Base-by-base conservation (phyloP, 371 early-diverging fungal species). In the Mortierella sp. region DNA sequence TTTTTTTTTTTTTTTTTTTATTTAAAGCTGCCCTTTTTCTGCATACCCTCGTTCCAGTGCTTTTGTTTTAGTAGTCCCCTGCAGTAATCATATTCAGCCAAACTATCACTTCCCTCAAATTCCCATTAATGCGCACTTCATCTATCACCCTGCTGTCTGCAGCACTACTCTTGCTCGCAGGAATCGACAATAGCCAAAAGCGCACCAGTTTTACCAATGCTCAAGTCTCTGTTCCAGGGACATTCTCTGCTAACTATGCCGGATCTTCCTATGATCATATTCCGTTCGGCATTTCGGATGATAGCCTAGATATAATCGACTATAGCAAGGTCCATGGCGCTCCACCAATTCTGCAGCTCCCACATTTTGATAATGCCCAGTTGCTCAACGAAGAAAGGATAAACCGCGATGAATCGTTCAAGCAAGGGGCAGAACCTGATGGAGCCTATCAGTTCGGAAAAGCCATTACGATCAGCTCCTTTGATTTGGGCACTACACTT, bases 371-470 rank as follows among this genome's bases (percentile, higher is more conserved):
- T 60, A 82, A 82, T 28, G 69, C 54, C 23, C 58, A 68, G n/a
- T 70, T 82, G 19, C 54, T 72, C 26, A 63, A 47, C 31, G 66
- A 76, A 28, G 75, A 76, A 32, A 28, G 59, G 10, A 17, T 12
- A 29, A 45, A 66, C 22, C 53, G 32, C 2, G 32, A 35, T 28
- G 66, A 60, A 34, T 40, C 62, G n/a, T 7, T 40, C 26, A 40
- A 55, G 15, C 42, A 55, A 45, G 68, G 70, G 0, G 49, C 34
- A 0, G 59, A 26, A 3, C 60, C 63, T n/a, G 68, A 74, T 49
- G 80, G 83, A 0, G 61, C 70, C n/a, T 83, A 76, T 31, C 78
- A 66, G 15, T 83, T 83, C 17, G 83, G 83, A 7, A 74, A 83
- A 17, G 83, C 81, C 5, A 43, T 83, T 29, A 32, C 68, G 0